Evolutionary conservation across 2,329 filamentous ascomycete genomes (phyloP).

Genomic region (Emergomyces pasteurianus): DNA sequence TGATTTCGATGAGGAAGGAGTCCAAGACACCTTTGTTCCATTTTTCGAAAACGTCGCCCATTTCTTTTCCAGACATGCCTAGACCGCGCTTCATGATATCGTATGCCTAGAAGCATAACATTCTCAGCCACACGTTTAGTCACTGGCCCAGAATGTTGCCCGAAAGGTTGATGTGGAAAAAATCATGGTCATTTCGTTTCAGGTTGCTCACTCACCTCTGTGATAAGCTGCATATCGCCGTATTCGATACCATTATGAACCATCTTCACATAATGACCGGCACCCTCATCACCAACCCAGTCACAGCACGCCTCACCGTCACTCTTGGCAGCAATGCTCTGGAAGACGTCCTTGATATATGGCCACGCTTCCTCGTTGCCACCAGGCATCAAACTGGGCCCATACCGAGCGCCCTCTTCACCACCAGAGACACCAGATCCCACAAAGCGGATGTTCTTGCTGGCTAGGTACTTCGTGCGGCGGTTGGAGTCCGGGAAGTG

Average conservation of each 20-base stretch:
- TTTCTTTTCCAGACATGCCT: constrained; percentile 80
- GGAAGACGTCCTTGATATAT: constrained; percentile 97
- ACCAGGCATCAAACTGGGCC: constrained; percentile 96
- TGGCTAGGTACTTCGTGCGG: constrained; percentile 73
- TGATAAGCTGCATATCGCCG: constrained; percentile 99
- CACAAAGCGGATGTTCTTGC: constrained; percentile 90
- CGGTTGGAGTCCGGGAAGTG: constrained; percentile 99
- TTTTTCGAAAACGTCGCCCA: constrained; percentile 83
- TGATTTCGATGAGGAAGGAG: constrained; percentile 99
- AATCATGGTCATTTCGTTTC: neutral
- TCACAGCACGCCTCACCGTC: constrained; percentile 96
- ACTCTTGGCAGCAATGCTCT: constrained; percentile 94
- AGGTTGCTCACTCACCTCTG: constrained; percentile 46
- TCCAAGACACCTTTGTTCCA: constrained; percentile 99
- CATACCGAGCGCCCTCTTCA: constrained; percentile 97
- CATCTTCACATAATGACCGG: constrained; percentile 99
- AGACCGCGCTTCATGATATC: constrained; percentile 99
- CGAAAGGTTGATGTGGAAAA: neutral
- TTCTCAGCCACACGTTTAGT: neutral
- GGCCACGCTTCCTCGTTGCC: constrained; percentile 98
- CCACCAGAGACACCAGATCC: constrained; percentile 96
- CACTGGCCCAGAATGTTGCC: neutral
- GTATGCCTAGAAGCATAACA: constrained; percentile 57
- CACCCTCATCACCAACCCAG: constrained; percentile 99
- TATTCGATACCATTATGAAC: constrained; percentile 99